These are phyloP conservation scores for Acanthamoeba royreba DNA, from an alignment of 208 protist species.

Conservation along the genomic window DNA sequence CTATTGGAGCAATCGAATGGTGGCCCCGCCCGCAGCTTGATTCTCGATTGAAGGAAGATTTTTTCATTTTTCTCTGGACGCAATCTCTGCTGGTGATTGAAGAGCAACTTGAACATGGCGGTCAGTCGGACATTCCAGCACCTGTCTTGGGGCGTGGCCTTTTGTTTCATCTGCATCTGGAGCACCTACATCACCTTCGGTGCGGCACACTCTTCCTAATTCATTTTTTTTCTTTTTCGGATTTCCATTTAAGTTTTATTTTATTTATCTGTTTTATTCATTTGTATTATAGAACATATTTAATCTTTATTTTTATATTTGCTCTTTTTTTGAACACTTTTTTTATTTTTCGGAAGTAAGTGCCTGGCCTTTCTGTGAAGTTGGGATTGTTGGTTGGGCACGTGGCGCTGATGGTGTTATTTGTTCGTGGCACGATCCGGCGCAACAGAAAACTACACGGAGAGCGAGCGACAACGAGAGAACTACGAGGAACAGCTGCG, in stretches of 20 bases:
- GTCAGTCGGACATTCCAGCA: background rate
- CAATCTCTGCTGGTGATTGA: background rate
- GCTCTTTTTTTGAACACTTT: too few species aligned
- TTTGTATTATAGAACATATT: background rate
- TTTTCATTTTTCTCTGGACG: background rate
- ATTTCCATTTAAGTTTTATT: too few species aligned
- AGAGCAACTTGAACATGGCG: background rate
- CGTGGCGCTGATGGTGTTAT: background rate
- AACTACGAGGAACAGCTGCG: background rate
- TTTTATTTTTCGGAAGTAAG: too few species aligned
- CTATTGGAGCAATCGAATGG: too few species aligned
- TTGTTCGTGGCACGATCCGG: background rate
- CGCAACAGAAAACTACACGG: background rate
- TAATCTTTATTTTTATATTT: background rate
- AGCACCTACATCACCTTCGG: conserved; percentile 29
- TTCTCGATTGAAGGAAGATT: too few species aligned
- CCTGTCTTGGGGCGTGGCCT: background rate
- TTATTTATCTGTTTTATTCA: too few species aligned
- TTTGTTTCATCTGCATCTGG: conserved; percentile 40
- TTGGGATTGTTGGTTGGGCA: too few species aligned
- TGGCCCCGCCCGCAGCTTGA: too few species aligned
- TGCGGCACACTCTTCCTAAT: background rate
- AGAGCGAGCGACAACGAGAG: background rate
- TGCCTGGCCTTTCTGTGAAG: too few species aligned
- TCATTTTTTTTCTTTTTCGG: background rate